Conservation (phyloP, 192 early-diverging fungal genomes). For the Podila horticola region DNA sequence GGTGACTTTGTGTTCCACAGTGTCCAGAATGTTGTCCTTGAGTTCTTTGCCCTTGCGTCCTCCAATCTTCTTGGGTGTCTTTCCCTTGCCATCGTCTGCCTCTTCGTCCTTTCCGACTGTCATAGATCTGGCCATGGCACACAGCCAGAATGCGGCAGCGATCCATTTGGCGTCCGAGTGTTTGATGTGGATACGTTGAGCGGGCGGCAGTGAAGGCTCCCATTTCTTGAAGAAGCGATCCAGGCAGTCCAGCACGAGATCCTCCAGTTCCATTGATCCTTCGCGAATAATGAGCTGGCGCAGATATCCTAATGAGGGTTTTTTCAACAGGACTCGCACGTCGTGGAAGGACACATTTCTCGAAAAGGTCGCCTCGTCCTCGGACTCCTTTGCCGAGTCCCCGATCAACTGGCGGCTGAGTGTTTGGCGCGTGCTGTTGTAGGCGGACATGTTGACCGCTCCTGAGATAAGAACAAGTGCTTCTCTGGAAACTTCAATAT, state of each 20-base stretch:
- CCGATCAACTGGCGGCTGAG: conserved; percentile 17
- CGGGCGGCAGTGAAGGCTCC: conserved; percentile 23
- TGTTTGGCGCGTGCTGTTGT: conserved; percentile 19
- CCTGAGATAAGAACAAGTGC: conserved; percentile 31
- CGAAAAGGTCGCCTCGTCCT: not conserved
- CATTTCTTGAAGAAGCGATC: conserved; percentile 32
- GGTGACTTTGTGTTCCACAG: conserved; percentile 31
- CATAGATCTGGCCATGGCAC: conserved; percentile 40
- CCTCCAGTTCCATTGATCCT: conserved; percentile 42
- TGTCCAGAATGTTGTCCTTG: conserved; percentile 23
- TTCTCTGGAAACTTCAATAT: conserved; percentile 29
- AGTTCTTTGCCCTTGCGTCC: conserved; percentile 32
- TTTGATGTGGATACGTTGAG: conserved; percentile 24
- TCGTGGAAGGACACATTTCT: not conserved
- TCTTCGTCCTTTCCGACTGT: not conserved
- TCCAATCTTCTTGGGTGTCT: conserved; percentile 30
- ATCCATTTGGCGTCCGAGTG: conserved; percentile 44
- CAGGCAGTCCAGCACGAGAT: conserved; percentile 27
- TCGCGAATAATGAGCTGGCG: conserved; percentile 30
- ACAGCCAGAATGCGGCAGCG: conserved; percentile 41
- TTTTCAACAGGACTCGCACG: conserved; percentile 1
- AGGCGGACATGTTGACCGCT: conserved; percentile 5
- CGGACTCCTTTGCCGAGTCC: not conserved
- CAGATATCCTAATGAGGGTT: conserved; percentile 1
- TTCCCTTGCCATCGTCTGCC: not conserved